Evolutionary conservation across 2,329 filamentous ascomycete genomes (phyloP).

Genomic region (Xylariaceae sp.): DNA sequence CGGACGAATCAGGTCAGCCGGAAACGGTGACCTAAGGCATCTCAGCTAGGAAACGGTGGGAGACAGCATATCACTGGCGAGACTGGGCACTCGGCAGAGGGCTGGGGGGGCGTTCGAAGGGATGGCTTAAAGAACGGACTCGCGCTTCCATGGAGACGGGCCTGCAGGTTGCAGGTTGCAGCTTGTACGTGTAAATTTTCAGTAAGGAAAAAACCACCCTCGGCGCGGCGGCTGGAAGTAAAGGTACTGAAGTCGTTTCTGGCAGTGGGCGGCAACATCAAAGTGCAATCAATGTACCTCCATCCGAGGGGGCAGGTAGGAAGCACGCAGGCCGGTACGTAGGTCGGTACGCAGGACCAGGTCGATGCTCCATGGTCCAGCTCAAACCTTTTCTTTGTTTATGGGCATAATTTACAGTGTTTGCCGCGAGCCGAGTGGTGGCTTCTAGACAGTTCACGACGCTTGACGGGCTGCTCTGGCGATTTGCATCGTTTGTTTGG

Average conservation of each 20-base stretch:
- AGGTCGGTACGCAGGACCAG: not conserved
- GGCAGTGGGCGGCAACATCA: conserved; percentile 12
- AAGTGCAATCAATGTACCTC: conserved; percentile 6
- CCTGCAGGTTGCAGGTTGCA: not conserved
- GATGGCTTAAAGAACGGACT: no score
- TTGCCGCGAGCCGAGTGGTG: no score
- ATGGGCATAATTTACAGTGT: no score
- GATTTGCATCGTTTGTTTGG: no score
- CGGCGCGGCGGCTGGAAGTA: conserved; percentile 12
- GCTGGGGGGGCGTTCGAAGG: no score
- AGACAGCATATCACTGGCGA: conserved; percentile 19
- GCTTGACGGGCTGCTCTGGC: no score
- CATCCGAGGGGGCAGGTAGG: conserved; percentile 12
- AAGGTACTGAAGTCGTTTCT: not conserved
- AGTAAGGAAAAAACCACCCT: not conserved
- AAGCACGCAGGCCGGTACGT: conserved; percentile 11
- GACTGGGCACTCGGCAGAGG: no score
- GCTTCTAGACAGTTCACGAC: no score
- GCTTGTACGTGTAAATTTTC: not conserved
- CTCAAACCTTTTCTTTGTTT: conserved; percentile 1
- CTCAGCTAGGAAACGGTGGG: conserved; percentile 17
- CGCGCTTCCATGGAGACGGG: conserved; percentile 4
- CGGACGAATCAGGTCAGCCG: conserved; percentile 26
- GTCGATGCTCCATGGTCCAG: not conserved
- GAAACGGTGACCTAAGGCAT: conserved; percentile 19